Conservation (phyloP, 2,329 filamentous ascomycete genomes). For the Corynespora cassiicola region DNA sequence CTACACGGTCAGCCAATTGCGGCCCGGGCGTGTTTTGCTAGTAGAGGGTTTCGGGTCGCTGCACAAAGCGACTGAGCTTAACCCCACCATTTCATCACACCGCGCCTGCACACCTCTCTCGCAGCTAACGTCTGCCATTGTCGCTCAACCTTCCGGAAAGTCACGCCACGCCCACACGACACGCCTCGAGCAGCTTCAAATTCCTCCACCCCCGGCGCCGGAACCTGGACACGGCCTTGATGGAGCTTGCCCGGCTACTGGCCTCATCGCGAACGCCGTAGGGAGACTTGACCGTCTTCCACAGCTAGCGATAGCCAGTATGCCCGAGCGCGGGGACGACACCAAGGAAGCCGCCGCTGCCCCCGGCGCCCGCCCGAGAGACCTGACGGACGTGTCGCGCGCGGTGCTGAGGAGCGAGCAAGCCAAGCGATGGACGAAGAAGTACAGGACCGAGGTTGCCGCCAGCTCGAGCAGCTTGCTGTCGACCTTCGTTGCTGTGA, state of each 20-base stretch:
- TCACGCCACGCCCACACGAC: conserved; percentile 8
- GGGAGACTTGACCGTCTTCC: conserved; percentile 62
- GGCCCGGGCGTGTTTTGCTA: too few relatives aligned
- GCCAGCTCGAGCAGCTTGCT: conserved; percentile 79
- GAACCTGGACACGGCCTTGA: conserved; percentile 50
- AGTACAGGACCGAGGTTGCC: conserved; percentile 80
- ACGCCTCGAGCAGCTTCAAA: conserved; percentile 13
- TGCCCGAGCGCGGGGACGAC: conserved; percentile 44
- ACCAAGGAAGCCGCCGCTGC: conserved; percentile 25
- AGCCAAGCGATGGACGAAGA: conserved; percentile 68
- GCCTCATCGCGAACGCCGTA: conserved; percentile 66
- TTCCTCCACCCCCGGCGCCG: conserved; percentile 20
- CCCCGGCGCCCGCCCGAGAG: conserved; percentile 41
- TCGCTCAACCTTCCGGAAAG: conserved; percentile 22
- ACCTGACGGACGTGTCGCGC: conserved; percentile 45
- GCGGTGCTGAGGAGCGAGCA: conserved; percentile 47
- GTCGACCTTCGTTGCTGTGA: conserved; percentile 75
- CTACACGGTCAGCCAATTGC: conserved; percentile 26
- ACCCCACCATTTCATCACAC: conserved; percentile 46
- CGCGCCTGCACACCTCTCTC: conserved; percentile 24
- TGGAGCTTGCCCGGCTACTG: conserved; percentile 61
- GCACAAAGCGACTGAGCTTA: conserved; percentile 35
- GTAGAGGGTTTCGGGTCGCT: conserved; percentile 28
- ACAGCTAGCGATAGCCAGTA: conserved; percentile 55
- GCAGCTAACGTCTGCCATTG: conserved; percentile 34